Evolutionary conservation across 192 early-diverging fungal species (phyloP), one percentile per base, ranked within the genome.

Genomic region (Linnemannia hyalina): DNA sequence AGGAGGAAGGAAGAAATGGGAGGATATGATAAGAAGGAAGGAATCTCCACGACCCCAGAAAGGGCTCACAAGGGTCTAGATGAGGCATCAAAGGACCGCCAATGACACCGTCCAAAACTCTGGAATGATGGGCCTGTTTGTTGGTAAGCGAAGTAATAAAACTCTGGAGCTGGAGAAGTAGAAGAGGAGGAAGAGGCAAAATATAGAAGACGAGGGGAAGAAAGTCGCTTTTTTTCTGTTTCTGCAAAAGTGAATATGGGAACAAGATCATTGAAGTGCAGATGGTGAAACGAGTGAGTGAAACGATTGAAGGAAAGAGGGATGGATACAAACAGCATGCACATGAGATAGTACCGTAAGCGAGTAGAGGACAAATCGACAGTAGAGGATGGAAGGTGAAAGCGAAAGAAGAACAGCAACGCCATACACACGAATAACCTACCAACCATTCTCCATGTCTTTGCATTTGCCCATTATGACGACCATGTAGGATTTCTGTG

Each of bases 1-100:
- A 57, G 55, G n/a, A 60, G 55, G 57, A 23, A 65, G 49, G 55
- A 57, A 23, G 55, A 57, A 57, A 23, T 9, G 9, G 60, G 60
- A 65, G 60, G 32, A 60, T 46, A 65, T 29, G 29, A 13, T 65
- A 32, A 29, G 60, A 65, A 65, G 60, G 60, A 65, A 26, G 60
- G 60, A 65, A 65, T 65, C 60, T 65, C 60, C 60, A 65, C 60
- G 60, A 65, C 29, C 60, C 60, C 60, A 32, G 26, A 35, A 65
- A 65, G 60, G 60, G 26, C 60, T 65, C 60, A 65, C 60, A 65
- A 65, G 60, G 29, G 60, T 65, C 26, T 35, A 32, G 60, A 65
- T 32, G 57, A 65, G 60, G 60, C 26, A 65, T 65, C 13, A 65
- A 65, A 26, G 60, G 29, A 65, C 29, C 55, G 32, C 60, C 29